Evolutionary conservation across 2,329 filamentous ascomycete genomes (phyloP).

Genomic region (Trichoderma asperellum): DNA sequence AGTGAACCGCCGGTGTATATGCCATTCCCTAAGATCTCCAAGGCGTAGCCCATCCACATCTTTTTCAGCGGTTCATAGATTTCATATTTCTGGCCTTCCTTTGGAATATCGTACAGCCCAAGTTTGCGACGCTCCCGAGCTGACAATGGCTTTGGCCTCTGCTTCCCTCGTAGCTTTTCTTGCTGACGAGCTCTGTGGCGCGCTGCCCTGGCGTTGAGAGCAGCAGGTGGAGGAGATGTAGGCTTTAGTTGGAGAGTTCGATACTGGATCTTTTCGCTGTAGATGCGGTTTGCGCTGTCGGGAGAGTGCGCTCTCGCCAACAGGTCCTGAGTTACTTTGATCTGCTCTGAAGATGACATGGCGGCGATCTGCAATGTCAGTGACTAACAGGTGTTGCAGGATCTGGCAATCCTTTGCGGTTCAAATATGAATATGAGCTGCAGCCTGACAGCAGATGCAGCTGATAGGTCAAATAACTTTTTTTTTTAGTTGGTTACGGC

Average conservation of each 20-base stretch:
- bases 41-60: slow-evolving; percentile 85
- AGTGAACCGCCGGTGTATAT: slow-evolving; percentile 58
- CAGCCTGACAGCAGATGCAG: not conserved
- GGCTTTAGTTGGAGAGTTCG: slow-evolving; percentile 80
- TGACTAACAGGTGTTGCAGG: not conserved
- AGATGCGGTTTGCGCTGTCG: slow-evolving; percentile 70
- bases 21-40: slow-evolving; percentile 73
- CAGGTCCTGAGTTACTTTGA: slow-evolving; percentile 61
- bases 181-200: slow-evolving; percentile 54
- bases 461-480: not conserved
- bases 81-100: slow-evolving; percentile 63
- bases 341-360: slow-evolving; percentile 44
- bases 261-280: slow-evolving; percentile 79
- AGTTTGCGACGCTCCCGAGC: slow-evolving; percentile 75
- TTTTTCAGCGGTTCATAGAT: slow-evolving; percentile 77
- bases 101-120: slow-evolving; percentile 74
- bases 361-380: not conserved
- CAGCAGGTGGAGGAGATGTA: slow-evolving; percentile 66
- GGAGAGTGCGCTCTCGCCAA: slow-evolving; percentile 80
- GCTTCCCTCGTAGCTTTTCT: slow-evolving; percentile 52
- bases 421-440: not conserved
- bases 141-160: slow-evolving; percentile 71
- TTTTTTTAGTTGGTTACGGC: not conserved
- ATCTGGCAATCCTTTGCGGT: not conserved
- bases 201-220: slow-evolving; percentile 59